Percentiles rank a stretch among this genome's conserved stretches.
phyloP scores from a whole-genome alignment of 345 rosid species.

The Salix caprea region DNA sequence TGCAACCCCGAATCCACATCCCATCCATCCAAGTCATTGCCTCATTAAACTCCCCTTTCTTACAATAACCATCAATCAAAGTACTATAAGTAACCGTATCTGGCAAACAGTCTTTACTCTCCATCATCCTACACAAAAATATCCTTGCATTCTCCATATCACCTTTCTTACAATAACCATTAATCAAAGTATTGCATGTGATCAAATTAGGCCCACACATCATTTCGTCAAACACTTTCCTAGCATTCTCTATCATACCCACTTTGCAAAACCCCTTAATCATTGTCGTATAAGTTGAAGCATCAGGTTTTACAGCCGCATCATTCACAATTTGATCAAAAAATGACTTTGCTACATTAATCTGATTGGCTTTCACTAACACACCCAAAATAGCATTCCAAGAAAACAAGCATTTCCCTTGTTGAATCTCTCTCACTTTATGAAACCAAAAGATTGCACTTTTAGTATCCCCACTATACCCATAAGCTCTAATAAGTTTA shows the following conservation, averaged over 20 bases:
- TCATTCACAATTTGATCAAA: conserved; percentile 25
- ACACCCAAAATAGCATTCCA: conserved; percentile 38
- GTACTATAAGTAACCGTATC: conserved; percentile 33
- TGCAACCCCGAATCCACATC: conserved; percentile 29
- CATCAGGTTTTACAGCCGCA: conserved; percentile 28
- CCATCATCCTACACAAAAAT: conserved; percentile 13
- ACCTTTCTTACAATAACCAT: conserved; percentile 42
- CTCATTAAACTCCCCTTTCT: conserved; percentile 36
- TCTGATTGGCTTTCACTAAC: conserved; percentile 20
- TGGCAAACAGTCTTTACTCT: conserved; percentile 20
- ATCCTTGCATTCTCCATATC: conserved; percentile 27
- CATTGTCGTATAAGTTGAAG: conserved; percentile 34
- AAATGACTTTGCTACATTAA: conserved; percentile 17
- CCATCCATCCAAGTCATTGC: conserved; percentile 26
- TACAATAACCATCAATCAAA: conserved; percentile 41
- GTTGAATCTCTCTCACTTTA: conserved; percentile 20
- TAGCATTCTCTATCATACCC: conserved; percentile 34
- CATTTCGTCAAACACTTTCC: conserved; percentile 45
- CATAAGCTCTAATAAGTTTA: conserved; percentile 32
- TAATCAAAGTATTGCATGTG: conserved; percentile 35
- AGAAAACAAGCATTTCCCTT: conserved; percentile 25
- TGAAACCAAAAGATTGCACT: conserved; percentile 37
- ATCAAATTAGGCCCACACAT: conserved; percentile 25
- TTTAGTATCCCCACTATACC: conserved; percentile 25
- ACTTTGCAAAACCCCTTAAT: conserved; percentile 30